Evolutionary conservation across 257 asterid species (phyloP).

Genomic region (Rauvolfia tetraphylla): DNA sequence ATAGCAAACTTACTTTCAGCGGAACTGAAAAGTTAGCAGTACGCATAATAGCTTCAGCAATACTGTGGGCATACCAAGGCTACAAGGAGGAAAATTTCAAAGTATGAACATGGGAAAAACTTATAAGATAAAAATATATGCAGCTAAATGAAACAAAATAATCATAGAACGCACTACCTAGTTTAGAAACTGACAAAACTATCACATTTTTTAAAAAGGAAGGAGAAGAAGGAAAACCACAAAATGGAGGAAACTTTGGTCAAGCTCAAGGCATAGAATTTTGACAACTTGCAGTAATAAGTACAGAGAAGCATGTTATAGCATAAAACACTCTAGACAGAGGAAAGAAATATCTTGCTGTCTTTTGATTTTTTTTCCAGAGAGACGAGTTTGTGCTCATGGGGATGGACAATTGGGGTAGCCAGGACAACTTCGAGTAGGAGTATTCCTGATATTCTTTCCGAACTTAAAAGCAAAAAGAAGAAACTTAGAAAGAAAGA

Average conservation of each 20-base stretch:
- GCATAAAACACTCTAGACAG: neutral
- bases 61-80: slow-evolving; percentile 99
- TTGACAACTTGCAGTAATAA: neutral
- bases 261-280: neutral
- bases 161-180: neutral
- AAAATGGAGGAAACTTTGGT: neutral
- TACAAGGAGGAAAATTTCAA: slow-evolving; percentile 22
- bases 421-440: neutral
- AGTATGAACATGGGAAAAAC: neutral
- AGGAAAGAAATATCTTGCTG: neutral
- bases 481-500: neutral
- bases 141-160: neutral
- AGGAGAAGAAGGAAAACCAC: neutral
- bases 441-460: too few species aligned
- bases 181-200: neutral
- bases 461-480: too few species aligned
- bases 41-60: slow-evolving; percentile 89
- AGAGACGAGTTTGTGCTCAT: too few species aligned
- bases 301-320: neutral
- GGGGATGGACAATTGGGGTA: neutral
- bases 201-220: neutral
- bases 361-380: neutral
- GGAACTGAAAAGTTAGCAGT: slow-evolving; percentile 85
- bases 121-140: neutral
- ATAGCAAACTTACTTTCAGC: slow-evolving; percentile 58